Evolutionary conservation across 139 green algal genomes (phyloP), one percentile per base, ranked within the genome.

Genomic region (Haematococcus sp.): DNA sequence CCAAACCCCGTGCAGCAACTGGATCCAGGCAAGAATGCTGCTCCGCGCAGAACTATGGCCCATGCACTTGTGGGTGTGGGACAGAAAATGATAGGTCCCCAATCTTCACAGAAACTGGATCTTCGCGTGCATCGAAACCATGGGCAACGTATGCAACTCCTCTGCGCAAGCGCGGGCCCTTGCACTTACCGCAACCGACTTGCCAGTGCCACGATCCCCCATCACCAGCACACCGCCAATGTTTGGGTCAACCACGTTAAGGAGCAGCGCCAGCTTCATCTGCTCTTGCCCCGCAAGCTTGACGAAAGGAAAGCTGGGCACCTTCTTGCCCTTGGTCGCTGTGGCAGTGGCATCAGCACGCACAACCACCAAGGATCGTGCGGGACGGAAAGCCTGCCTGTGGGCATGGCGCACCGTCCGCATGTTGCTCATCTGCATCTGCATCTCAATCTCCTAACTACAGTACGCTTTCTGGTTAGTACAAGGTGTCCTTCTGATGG

Each of bases 151-250:
- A n/a, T 67, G 52, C 52, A 61, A 27, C 4, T 4, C 4, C 7
- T 13, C 5, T 25, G 23, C 19, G 59, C 59, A 35, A 67, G 23
- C 34, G 13, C 34, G 5, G 27, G 33, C 4, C 33, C 5, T 28
- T 11, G 11, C 23, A 69, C 84, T 70, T 35, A 92, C 90, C 72
- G 86, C 81, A 5, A 92, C 81, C 16, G 88, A 94, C 81, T 97
- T 97, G 63, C 80, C 92, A 20, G 89, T 94, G 32, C 92, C 92
- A 32, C 92, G 77, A 80, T 97, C 92, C 32, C 92, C 92, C 91
- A 97, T 95, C 55, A 97, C 88, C 55, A 97, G 89, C 43, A 94
- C 88, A 32, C 92, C 92, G 35, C 90, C 90, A 58, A 97, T 94
- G 76, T 87, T 90, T 13, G 91, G 83, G 74, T 97, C 92, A 27